Conservation (phyloP, 371 early-diverging fungal genomes). For the Rhizopus sp. region DNA sequence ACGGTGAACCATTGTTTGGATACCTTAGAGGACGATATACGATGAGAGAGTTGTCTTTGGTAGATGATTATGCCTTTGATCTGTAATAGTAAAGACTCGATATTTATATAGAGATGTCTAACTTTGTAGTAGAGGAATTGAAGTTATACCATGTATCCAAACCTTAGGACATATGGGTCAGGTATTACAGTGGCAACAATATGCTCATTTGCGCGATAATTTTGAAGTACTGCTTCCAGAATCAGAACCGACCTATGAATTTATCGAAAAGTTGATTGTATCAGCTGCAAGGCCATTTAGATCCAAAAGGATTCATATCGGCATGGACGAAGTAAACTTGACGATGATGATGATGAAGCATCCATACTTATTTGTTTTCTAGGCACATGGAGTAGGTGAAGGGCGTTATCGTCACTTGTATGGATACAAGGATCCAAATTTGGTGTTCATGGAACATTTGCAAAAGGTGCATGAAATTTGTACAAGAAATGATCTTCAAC, state of each 20-base stretch:
- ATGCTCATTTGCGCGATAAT: constrained; percentile 76
- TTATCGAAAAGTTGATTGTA: constrained; percentile 74
- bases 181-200: constrained; percentile 87
- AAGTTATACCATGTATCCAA: constrained; percentile 89
- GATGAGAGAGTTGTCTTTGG: constrained; percentile 61
- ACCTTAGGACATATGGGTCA: constrained; percentile 90
- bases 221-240: constrained; percentile 74
- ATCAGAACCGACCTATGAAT: constrained; percentile 75
- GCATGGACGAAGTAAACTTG: constrained; percentile 76
- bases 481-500: constrained; percentile 56
- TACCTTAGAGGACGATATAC: constrained; percentile 79
- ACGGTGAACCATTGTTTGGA: constrained; percentile 85
- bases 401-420: constrained; percentile 77
- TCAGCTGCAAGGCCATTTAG: constrained; percentile 67
- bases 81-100: constrained; percentile 40
- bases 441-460: constrained; percentile 79
- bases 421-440: constrained; percentile 72
- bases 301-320: constrained; percentile 81
- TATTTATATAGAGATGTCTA: not conserved
- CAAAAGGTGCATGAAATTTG: constrained; percentile 75
- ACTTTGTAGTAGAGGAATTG: constrained; percentile 66
- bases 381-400: constrained; percentile 84
- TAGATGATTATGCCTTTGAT: constrained; percentile 79
- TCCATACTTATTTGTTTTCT: not conserved
- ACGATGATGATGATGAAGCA: not conserved